Base-by-base conservation (phyloP, 805 yeast genomes). In the Starmerella bacillaris region DNA sequence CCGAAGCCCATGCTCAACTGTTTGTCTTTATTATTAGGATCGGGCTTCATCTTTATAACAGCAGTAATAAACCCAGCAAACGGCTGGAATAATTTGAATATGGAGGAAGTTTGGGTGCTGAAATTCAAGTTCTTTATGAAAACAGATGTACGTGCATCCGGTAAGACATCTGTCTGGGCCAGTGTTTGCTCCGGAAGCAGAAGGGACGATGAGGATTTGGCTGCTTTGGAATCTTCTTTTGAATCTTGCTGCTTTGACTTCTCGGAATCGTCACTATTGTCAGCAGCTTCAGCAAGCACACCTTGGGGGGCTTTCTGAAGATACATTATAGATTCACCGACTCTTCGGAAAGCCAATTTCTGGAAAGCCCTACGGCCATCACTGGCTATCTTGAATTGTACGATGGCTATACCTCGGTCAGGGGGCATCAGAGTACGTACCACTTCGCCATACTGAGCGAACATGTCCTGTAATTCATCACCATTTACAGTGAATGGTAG, bases 1-100 rank as follows among this genome's bases (percentile, higher is more conserved):
- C 98, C 98, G 51, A 83, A 89, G 16, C 98, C 98, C 98, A 89
- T 89, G 48, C 94, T 82, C 40, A 73, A 65, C n/a, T 64, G 58
- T 38, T 68, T 68, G 8, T 74, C 76, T 2, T 67, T 51, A 40
- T 70, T 67, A 56, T 73, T 79, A 24, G 92, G 70, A 58, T 86
- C 92, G 1, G 94, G 84, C 53, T 84, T 86, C 19, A 77, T 77
- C 51, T 80, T 80, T 36, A 89, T 77, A 18, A 74, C 72, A 2
- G 92, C 92, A 33, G 75, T 65, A 11, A 76, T 69, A 53, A 78
- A 89, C 0, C 96, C 98, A 16, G 70, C 69, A 30, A 80, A 60
- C 5, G 74, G 59, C 40, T 70, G 69, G 66, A 89, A 84, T 14
- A 70, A 56, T 1, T 67, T 66, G 1, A 67, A 49, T 37, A 89